Evolutionary conservation across 1,284 basidiomycete genomes (phyloP), one percentile per base, ranked within the genome.

Genomic region (Pisolithus thermaeus): DNA sequence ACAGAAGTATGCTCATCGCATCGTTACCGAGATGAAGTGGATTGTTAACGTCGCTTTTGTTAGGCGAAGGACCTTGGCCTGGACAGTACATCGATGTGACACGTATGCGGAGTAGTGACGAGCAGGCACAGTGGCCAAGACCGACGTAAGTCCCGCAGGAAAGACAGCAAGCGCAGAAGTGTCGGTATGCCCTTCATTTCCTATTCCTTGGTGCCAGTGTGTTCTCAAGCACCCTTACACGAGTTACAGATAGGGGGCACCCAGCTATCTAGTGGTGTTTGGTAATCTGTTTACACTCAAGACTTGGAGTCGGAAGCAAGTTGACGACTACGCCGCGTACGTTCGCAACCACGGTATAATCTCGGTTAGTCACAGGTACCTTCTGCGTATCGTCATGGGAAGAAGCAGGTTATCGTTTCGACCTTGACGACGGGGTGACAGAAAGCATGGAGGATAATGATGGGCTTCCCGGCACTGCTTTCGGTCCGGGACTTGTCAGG

Each of bases 21-120:
- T 20, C 14, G 32, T 35, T 35, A 48, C 25, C 48, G 22, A 50
- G 51, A 50, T 35, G 39, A 42, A 50, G 44, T 22, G 11, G 25
- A 7, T 42, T 39, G 28, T 58, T 58, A 49, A 57, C 51, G 43
- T 39, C n/a, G 52, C 47, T 41, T 51, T 43, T 35, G 52, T 43
- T 47, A 87, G 85, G 74, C 61, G 81, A 85, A 52, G 81, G 81
- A 41, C 71, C 69, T n/a, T 84, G 80, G 73, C 84, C 83, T 0
- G 81, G 79, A 3, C 79, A 83, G 62, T 88, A 86, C 62, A 78
- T 86, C 55, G 84, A 87, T 60, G 71, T 87, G 20, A 87, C 78
- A 8, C 75, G 76, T 32, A 64, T 73, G 59, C 70, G 77, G 56
- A 72, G 78, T 52, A 73, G 72, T 44, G 76, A 77, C 39, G 78